These are phyloP conservation scores for Corylus heterophylla DNA, from an alignment of 306 rosid genomes.

Conservation along the genomic window DNA sequence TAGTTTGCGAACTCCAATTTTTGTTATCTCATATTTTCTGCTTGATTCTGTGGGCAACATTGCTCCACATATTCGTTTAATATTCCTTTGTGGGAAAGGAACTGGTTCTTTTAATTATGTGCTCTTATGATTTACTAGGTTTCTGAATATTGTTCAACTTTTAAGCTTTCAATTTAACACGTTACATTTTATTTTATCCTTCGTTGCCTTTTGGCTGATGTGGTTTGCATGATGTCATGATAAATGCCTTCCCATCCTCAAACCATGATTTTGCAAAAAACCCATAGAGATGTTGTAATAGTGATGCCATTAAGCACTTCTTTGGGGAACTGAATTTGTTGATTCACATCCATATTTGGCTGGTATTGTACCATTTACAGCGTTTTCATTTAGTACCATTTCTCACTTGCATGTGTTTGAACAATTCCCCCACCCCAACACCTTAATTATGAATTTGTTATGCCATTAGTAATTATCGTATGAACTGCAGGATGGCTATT, in stretches of 20 bases:
- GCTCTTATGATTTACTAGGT: neutral
- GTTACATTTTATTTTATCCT: neutral
- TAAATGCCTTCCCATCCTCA: neutral
- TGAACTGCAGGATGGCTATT: slow-evolving; percentile 70
- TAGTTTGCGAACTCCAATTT: neutral
- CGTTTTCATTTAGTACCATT: neutral
- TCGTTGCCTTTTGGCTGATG: neutral
- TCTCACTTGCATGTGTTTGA: neutral
- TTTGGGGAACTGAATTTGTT: neutral
- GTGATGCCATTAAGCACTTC: neutral
- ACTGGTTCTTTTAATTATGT: neutral
- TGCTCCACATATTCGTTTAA: neutral
- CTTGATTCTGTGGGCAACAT: neutral
- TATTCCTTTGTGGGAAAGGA: neutral
- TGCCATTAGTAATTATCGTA: slow-evolving; percentile 15
- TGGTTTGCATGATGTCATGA: neutral
- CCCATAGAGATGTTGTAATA: neutral
- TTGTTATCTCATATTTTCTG: neutral
- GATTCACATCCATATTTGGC: neutral
- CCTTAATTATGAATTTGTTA: slow-evolving; percentile 8
- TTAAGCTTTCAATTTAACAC: neutral
- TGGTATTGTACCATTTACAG: neutral
- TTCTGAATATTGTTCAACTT: neutral
- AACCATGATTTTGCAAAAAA: neutral
- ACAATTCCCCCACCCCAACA: too few relatives aligned